A percentile compares a stretch with the other conserved stretches of the same genome.
Conservation (phyloP, 345 rosid species). For the Rhizophora mangle region DNA sequence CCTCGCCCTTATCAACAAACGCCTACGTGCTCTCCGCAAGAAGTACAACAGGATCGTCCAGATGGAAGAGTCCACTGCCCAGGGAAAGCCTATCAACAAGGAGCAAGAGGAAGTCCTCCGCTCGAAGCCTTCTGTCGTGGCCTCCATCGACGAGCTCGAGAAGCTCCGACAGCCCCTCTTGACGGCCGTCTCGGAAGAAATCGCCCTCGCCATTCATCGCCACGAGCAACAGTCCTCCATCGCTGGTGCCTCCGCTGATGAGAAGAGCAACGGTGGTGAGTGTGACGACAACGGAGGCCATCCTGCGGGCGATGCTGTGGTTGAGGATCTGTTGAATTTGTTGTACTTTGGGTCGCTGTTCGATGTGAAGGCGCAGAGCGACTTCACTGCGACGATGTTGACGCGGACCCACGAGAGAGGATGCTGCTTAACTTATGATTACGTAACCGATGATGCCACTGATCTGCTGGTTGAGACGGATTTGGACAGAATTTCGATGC, state of each 20-base stretch:
- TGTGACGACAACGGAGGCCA: background rate
- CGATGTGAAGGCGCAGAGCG: constrained; percentile 76
- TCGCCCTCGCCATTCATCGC: constrained; percentile 42
- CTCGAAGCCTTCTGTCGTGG: constrained; percentile 60
- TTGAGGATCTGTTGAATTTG: constrained; percentile 70
- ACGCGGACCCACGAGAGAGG: constrained; percentile 86
- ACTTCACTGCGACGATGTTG: constrained; percentile 69
- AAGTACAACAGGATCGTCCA: constrained; percentile 71
- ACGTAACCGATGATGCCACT: constrained; percentile 87
- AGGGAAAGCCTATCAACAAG: constrained; percentile 73
- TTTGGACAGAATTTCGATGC: constrained; percentile 64
- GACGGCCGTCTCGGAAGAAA: constrained; percentile 71
- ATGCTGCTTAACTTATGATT: constrained; percentile 84
- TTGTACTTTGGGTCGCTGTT: constrained; percentile 79
- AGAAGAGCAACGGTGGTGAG: background rate
- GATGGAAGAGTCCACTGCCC: constrained; percentile 76
- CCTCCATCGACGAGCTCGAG: constrained; percentile 82
- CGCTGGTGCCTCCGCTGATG: background rate
- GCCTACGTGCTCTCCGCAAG: constrained; percentile 88
- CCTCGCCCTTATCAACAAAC: constrained; percentile 75
- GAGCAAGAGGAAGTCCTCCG: constrained; percentile 89
- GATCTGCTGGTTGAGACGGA: constrained; percentile 82
- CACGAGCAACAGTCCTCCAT: constrained; percentile 5
- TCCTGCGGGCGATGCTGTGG: constrained; percentile 10
- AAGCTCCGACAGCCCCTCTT: constrained; percentile 72